Evolutionary conservation across 805 yeast species (phyloP).

Genomic region (Candida krabiensis): DNA sequence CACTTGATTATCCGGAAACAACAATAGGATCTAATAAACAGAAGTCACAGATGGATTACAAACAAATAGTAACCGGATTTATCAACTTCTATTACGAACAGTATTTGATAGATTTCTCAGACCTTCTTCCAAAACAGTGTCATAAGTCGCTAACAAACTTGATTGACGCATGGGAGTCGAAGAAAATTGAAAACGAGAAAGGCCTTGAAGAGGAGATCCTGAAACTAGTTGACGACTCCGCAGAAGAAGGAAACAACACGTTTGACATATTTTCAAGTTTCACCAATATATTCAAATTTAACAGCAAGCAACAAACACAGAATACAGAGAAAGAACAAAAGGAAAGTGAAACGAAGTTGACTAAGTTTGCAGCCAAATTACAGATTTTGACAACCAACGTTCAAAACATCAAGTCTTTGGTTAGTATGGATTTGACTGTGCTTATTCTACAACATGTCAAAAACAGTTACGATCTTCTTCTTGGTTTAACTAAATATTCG

Average conservation of each 20-base stretch:
- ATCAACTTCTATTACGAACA: conserved; percentile 37
- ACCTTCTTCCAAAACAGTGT: conserved; percentile 34
- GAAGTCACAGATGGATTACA: conserved; percentile 28
- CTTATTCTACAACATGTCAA: conserved; percentile 69
- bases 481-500: conserved; percentile 40
- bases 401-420: conserved; percentile 70
- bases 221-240: conserved; percentile 31
- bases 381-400: conserved; percentile 75
- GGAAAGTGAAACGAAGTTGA: conserved; percentile 30
- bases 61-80: conserved; percentile 29
- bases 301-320: conserved; percentile 21
- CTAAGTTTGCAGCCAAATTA: conserved; percentile 77
- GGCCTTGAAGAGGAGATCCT: conserved; percentile 39
- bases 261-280: conserved; percentile 62
- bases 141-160: conserved; percentile 28
- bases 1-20: conserved; percentile 29
- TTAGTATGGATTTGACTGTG: conserved; percentile 79
- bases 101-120: conserved; percentile 34
- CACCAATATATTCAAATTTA: conserved; percentile 56
- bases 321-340: conserved; percentile 30
- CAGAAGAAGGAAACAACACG: conserved; percentile 30
- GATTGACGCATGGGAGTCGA: conserved; percentile 41
- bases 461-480: conserved; percentile 57
- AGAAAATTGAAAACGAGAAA: conserved; percentile 37
- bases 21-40: conserved; percentile 4